These are phyloP conservation scores for Magnolia officinalis DNA, from an alignment of 164 flowering plant genomes.

Conservation along the genomic window DNA sequence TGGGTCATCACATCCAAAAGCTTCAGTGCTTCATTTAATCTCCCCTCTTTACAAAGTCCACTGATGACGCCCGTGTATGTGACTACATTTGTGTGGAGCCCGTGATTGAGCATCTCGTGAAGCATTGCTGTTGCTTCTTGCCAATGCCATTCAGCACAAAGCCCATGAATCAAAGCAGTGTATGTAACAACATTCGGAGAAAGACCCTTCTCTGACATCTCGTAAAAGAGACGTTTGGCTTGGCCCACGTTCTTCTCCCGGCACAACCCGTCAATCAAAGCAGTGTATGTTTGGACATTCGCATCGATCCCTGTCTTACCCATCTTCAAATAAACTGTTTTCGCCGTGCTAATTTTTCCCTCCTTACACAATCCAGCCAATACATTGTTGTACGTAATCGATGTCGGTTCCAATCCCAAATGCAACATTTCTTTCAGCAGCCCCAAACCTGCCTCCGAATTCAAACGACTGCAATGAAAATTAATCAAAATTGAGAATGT, in stretches of 20 bases:
- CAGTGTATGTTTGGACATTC: constrained; percentile 19
- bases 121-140: constrained; percentile 22
- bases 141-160: constrained; percentile 21
- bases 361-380: constrained; percentile 24
- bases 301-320: constrained; percentile 14
- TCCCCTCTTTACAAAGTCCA: constrained; percentile 19
- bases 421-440: constrained; percentile 20
- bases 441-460: constrained; percentile 11
- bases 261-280: constrained; percentile 27
- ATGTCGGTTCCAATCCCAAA: constrained; percentile 9
- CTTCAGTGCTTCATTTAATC: constrained; percentile 15
- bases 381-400: constrained; percentile 14
- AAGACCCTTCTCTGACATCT: constrained; percentile 21
- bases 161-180: constrained; percentile 24
- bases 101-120: constrained; percentile 20
- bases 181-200: constrained; percentile 24
- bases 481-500: constrained; percentile 18
- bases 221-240: constrained; percentile 18
- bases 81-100: constrained; percentile 14
- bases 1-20: constrained; percentile 20
- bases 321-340: constrained; percentile 15
- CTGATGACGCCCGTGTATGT: constrained; percentile 20
- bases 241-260: constrained; percentile 13
- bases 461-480: constrained; percentile 19
- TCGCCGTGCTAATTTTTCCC: constrained; percentile 10